Base-by-base conservation (phyloP, 164 flowering plant genomes). In the Nymphaea colorata region DNA sequence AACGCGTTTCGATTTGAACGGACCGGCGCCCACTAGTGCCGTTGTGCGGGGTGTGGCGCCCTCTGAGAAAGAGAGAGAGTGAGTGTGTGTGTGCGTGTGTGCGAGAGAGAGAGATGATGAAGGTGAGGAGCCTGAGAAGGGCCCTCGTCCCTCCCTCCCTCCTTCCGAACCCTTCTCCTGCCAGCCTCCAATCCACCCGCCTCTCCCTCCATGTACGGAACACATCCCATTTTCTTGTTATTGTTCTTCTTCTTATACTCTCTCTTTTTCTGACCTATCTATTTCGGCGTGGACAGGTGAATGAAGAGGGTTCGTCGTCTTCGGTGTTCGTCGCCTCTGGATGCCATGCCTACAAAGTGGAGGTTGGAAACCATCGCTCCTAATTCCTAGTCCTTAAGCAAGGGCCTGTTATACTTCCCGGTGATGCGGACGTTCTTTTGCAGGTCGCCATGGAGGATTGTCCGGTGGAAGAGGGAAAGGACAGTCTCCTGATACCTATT, bases 321-420 rank as follows among this genome's bases (percentile, higher is more conserved):
- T 80, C 67, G 67, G 82, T 84, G 43, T 87, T 83, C 81, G 70
- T 90, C 7, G 93, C 96, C 62, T 90, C 96, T 45, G 91, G 90
- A 11, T 81, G 81, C 74, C 78, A 61, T 42, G 61, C 86, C 67
- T 87, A 82, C 79, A 87, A 74, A 71, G 67, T 87, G 25, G 76
- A 77, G 85, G 93, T 82, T 55, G n/a, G 41, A 61, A 61, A 61
- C 41, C 41, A 3, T 61, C n/a, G 8, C 63, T 7, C 36, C 10
- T 8, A 55, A 55, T 16, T 55, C 59, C 16, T 8, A 55, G 16
- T 16, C 59, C 59, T 55, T 55, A 25, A 25, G 36, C 36, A 25
- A 25, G 36, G 36, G 36, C 36, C 36, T 25, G 36, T 25, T 25
- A 25, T 25, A 25, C 0, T 25, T 1, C 36, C 36, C 36, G 36